These are phyloP conservation scores for Pseudogymnoascus sp. DNA, from an alignment of 2,329 filamentous ascomycete genomes.

Conservation along the genomic window DNA sequence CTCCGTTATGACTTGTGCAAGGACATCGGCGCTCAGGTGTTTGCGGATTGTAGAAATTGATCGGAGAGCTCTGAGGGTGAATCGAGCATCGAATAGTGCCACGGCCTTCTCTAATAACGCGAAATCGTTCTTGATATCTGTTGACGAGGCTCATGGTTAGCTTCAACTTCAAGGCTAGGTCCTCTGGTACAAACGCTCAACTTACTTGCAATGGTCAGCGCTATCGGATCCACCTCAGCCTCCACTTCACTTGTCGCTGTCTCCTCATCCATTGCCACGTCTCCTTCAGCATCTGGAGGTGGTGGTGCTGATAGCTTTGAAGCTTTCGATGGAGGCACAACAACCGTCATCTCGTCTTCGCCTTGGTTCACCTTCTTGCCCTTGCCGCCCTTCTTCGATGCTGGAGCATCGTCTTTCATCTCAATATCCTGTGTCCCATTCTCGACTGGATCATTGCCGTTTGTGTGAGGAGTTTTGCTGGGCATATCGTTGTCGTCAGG, in stretches of 20 bases:
- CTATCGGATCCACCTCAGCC: slow-evolving; percentile 48
- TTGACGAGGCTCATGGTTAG: slow-evolving; percentile 14
- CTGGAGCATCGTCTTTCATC: slow-evolving; percentile 56
- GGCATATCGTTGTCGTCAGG: slow-evolving; percentile 43
- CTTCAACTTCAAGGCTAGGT: background rate
- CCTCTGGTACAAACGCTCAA: background rate
- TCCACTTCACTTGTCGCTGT: slow-evolving; percentile 21
- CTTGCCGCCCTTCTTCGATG: slow-evolving; percentile 52
- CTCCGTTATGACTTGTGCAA: slow-evolving; percentile 72
- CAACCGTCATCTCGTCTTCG: slow-evolving; percentile 71
- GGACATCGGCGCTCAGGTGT: slow-evolving; percentile 71
- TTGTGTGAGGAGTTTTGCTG: slow-evolving; percentile 58
- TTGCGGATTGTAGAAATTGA: slow-evolving; percentile 96
- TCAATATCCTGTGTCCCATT: slow-evolving; percentile 63
- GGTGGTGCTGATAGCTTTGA: slow-evolving; percentile 47
- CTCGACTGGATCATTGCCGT: slow-evolving; percentile 60
- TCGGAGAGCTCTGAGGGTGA: slow-evolving; percentile 85
- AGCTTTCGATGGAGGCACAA: slow-evolving; percentile 65
- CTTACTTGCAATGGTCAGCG: slow-evolving; percentile 53
- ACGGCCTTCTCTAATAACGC: slow-evolving; percentile 86
- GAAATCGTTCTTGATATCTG: slow-evolving; percentile 95
- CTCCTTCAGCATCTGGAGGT: slow-evolving; percentile 55
- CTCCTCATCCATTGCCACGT: slow-evolving; percentile 60
- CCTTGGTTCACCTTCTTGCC: slow-evolving; percentile 60
- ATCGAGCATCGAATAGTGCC: slow-evolving; percentile 85